Base-by-base conservation (phyloP, 169 alveolate genomes). In the Blepharisma undulans region DNA sequence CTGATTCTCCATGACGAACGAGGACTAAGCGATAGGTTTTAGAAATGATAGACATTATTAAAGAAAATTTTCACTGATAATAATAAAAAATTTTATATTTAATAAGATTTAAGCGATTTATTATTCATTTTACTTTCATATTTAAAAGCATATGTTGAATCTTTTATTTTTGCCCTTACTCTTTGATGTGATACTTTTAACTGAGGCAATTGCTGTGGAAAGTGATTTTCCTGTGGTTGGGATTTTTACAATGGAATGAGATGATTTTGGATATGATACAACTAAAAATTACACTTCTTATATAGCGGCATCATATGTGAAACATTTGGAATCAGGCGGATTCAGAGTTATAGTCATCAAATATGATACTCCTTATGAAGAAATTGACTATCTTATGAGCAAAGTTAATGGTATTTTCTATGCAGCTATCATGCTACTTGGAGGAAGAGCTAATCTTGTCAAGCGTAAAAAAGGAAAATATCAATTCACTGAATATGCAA, bases 1-100 rank as follows among this genome's bases (percentile, higher is more conserved):
- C 90, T 48, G 99, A 95, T 92, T 99, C 99, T 87, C 99, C 99
- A 91, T 97, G 99, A 90, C 99, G 95, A 12, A 97, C 66, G 7
- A 86, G 27, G 61, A 86, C 91, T 21, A 86, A 48, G 12, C 84
- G 30, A 86, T 84, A 84, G 27, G 78, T 60, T 59, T n/a, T 60
- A 1, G 74, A 84, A 14, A 74, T 74, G 10, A 48, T 48, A 48
- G 66, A 48, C 66, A 48, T 48, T 48, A 48, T 48, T 48, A 2
- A 48, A 18, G 14, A 48, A 48, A n/a, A n/a, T n/a, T n/a, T 48
- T 48, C 66, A 48, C 66, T 48, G 66, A 48, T 48, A 18, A 48
- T 48, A 48, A 48, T 48, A 48, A 48, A 18, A 12, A 48, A 48
- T 36, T 36, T 5, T 36, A 5, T 36, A n/a, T 8, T 36, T 36